phyloP scores from a whole-genome alignment of 2,329 filamentous ascomycete species.

The Aureobasidium sp. region DNA sequence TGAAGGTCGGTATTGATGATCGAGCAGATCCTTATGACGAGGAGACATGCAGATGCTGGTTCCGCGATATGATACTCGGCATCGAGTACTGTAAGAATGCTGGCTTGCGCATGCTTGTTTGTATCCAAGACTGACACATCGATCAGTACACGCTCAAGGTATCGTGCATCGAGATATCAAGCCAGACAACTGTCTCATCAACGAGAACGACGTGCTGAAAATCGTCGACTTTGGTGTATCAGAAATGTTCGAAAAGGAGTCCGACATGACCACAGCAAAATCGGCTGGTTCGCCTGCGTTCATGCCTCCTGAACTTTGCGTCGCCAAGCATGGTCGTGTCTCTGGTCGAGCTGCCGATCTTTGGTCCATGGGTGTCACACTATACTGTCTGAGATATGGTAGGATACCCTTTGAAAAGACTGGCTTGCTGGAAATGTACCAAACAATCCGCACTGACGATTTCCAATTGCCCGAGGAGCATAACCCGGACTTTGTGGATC shows the following conservation, averaged over 20 bases:
- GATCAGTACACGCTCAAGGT: conserved; percentile 77
- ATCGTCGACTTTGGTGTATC: conserved; percentile 99
- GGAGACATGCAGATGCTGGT: conserved; percentile 82
- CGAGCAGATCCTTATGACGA: conserved; percentile 72
- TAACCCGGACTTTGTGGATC: conserved; percentile 62
- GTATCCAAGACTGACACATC: not conserved
- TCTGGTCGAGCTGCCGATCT: conserved; percentile 88
- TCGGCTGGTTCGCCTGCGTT: conserved; percentile 93
- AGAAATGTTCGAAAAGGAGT: conserved; percentile 90
- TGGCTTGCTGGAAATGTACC: conserved; percentile 78
- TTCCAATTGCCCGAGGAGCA: conserved; percentile 56
- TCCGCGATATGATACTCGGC: conserved; percentile 86
- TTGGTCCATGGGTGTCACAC: conserved; percentile 95
- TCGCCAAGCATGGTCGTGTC: conserved; percentile 76
- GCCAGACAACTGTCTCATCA: conserved; percentile 89
- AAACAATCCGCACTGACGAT: conserved; percentile 71
- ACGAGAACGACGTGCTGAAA: conserved; percentile 86
- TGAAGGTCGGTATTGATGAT: conserved; percentile 89
- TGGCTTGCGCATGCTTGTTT: not conserved
- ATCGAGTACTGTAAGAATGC: conserved; percentile 77
- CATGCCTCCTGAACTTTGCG: conserved; percentile 84
- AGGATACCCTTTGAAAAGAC: conserved; percentile 75
- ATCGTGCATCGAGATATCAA: conserved; percentile 97
- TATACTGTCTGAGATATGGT: conserved; percentile 89
- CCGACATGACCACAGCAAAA: conserved; percentile 84